These are phyloP conservation scores for Chrysochromulina parva DNA, from an alignment of 78 protist genomes.

Conservation along the genomic window DNA sequence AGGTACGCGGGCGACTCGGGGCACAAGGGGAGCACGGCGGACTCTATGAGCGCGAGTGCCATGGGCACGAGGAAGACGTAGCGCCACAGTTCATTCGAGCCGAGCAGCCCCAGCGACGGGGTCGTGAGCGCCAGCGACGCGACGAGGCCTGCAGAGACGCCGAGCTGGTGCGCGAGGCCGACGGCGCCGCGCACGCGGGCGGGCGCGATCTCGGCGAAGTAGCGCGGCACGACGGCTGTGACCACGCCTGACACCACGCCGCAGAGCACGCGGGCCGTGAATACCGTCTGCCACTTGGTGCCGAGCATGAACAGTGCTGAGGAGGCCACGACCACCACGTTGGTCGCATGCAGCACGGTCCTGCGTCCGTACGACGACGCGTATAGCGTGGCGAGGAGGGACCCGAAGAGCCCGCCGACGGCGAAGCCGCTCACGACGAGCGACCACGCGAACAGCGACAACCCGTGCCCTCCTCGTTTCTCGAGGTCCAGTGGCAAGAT, in stretches of 20 bases:
- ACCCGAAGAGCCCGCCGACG: constrained; percentile 9
- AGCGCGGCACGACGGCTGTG: neutral
- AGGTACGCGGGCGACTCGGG: neutral
- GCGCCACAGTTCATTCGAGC: neutral
- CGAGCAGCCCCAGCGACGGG: neutral
- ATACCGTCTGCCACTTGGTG: neutral
- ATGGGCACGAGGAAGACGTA: neutral
- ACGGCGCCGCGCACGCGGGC: neutral
- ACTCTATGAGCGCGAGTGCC: neutral
- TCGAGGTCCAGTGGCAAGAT: neutral
- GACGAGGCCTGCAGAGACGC: neutral
- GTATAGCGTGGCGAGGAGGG: neutral
- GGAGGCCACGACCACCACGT: neutral
- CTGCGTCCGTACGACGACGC: neutral
- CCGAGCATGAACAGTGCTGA: neutral
- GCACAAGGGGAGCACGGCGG: neutral
- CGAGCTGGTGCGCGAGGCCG: neutral
- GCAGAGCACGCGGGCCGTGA: neutral
- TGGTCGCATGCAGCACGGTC: neutral
- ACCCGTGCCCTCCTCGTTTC: neutral
- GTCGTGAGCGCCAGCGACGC: neutral
- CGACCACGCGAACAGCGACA: neutral
- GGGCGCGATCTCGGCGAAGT: neutral
- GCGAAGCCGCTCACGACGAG: neutral
- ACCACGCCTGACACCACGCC: neutral